phyloP scores from a whole-genome alignment of 495 filamentous ascomycete genomes.

The Aspergillus conjunctus region DNA sequence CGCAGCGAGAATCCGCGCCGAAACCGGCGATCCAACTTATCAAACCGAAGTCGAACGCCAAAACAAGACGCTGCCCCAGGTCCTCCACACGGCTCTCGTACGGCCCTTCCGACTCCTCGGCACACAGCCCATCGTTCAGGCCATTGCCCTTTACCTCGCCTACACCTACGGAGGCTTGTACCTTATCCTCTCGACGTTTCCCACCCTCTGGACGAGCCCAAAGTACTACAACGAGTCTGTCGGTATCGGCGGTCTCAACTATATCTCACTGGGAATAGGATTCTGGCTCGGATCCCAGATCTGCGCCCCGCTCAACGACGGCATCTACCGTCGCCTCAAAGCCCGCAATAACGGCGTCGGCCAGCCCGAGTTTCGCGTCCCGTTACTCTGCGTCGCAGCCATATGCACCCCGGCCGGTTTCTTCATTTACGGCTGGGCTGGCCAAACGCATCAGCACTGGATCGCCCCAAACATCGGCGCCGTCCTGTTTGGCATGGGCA shows the following conservation, averaged over 20 bases:
- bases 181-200: constrained; percentile 70
- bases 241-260: constrained; percentile 68
- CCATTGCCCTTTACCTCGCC: constrained; percentile 62
- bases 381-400: constrained; percentile 60
- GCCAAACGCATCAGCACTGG: constrained; percentile 64
- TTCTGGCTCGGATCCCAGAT: constrained; percentile 67
- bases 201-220: constrained; percentile 57
- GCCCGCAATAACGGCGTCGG: constrained; percentile 57
- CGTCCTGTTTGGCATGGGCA: constrained; percentile 58
- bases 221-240: constrained; percentile 59
- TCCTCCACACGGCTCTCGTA: constrained; percentile 48
- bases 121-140: constrained; percentile 63
- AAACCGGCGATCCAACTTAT: constrained; percentile 62
- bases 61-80: constrained; percentile 45
- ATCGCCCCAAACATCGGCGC: constrained; percentile 73
- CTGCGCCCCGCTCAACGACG: constrained; percentile 64
- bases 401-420: constrained; percentile 64
- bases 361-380: constrained; percentile 68
- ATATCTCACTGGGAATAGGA: constrained; percentile 70
- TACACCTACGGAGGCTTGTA: constrained; percentile 76
- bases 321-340: constrained; percentile 65
- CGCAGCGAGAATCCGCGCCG: constrained; percentile 58
- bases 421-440: constrained; percentile 74
- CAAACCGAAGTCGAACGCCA: constrained; percentile 64
- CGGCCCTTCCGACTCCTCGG: constrained; percentile 60